phyloP scores from a whole-genome alignment of 768 basidiomycete species.

The Clitopilus hobsonii region DNA sequence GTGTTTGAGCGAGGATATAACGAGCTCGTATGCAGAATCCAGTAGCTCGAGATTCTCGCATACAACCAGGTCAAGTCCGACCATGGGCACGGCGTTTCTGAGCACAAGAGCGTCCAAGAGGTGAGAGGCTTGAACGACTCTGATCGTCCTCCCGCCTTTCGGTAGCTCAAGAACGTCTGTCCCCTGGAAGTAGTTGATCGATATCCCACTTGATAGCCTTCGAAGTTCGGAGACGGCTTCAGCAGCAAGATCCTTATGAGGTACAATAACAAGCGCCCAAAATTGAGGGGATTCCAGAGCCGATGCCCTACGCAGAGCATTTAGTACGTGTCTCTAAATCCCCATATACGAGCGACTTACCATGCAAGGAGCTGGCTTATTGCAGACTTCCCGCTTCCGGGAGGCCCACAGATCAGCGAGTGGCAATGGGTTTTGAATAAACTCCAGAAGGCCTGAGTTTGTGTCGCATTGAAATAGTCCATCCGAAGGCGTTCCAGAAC shows the following conservation, averaged over 20 bases:
- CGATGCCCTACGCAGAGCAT: slow-evolving; percentile 44
- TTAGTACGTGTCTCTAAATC: slow-evolving; percentile 5
- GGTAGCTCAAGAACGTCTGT: slow-evolving; percentile 30
- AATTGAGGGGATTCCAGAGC: slow-evolving; percentile 34
- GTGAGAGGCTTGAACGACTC: slow-evolving; percentile 20
- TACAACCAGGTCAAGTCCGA: slow-evolving; percentile 59
- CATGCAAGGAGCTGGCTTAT: slow-evolving; percentile 67
- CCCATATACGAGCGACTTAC: slow-evolving; percentile 38
- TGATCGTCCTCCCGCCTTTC: slow-evolving; percentile 40
- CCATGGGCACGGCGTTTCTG: slow-evolving; percentile 21
- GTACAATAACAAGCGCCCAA: slow-evolving; percentile 62
- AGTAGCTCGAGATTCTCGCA: slow-evolving; percentile 86
- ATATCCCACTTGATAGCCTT: slow-evolving; percentile 34
- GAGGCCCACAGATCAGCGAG: slow-evolving; percentile 72
- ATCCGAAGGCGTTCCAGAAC: slow-evolving; percentile 39
- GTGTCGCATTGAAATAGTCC: slow-evolving; percentile 73
- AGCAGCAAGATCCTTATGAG: slow-evolving; percentile 49
- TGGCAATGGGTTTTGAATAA: slow-evolving; percentile 63
- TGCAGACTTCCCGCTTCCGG: slow-evolving; percentile 76
- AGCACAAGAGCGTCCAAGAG: slow-evolving; percentile 26
- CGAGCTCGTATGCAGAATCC: slow-evolving; percentile 77
- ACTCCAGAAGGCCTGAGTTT: slow-evolving; percentile 88
- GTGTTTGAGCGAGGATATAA: slow-evolving; percentile 66
- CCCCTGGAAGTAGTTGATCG: slow-evolving; percentile 29
- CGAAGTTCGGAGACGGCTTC: slow-evolving; percentile 56